phyloP scores from a whole-genome alignment of 257 asterid genomes.

The Gentiana dahurica region DNA sequence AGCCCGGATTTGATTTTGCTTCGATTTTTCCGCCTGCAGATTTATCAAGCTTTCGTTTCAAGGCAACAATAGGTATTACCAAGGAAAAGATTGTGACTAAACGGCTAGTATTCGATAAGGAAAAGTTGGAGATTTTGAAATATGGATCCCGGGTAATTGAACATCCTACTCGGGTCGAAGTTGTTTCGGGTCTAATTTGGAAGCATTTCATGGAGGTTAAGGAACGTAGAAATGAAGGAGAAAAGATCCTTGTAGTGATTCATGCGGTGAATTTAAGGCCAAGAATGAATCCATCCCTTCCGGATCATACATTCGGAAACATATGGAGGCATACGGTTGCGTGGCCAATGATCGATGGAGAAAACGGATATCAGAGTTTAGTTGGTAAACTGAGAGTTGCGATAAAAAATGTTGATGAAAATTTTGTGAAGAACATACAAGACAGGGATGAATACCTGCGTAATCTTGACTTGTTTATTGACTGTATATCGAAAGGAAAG shows the following conservation, averaged over 20 bases:
- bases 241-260: constrained; percentile 8
- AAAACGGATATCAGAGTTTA: constrained; percentile 7
- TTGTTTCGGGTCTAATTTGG: constrained; percentile 37
- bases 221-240: not conserved
- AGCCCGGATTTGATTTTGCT: constrained; percentile 9
- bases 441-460: constrained; percentile 11
- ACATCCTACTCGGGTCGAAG: constrained; percentile 43
- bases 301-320: constrained; percentile 20
- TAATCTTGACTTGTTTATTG: not conserved
- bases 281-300: constrained; percentile 22
- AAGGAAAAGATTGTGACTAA: constrained; percentile 15
- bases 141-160: not conserved
- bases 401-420: constrained; percentile 17
- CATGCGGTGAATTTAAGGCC: constrained; percentile 28
- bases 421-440: constrained; percentile 13
- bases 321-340: constrained; percentile 14
- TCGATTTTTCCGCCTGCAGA: constrained; percentile 20
- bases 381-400: constrained; percentile 18
- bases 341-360: not conserved
- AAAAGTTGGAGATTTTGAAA: constrained; percentile 18
- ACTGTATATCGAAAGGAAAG: constrained; percentile 6
- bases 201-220: constrained; percentile 10
- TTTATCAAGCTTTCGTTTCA: constrained; percentile 13
- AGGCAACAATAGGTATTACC: constrained; percentile 6
- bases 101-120: constrained; percentile 23